Conservation (phyloP, 768 basidiomycete genomes). For the Trametes maxima region DNA sequence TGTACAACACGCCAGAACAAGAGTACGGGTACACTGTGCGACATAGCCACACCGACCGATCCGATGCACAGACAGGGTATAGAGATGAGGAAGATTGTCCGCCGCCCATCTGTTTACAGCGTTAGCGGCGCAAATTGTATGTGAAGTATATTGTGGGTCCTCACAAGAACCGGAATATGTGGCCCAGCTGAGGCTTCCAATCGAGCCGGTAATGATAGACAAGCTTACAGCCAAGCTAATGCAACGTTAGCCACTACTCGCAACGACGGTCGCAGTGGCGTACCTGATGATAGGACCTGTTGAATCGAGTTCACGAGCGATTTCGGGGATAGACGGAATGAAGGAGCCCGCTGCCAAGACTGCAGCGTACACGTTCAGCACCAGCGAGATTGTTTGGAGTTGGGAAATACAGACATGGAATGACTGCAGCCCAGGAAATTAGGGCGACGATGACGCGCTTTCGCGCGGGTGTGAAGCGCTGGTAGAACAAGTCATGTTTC, state of each 20-base stretch:
- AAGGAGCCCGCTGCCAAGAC: conserved; percentile 73
- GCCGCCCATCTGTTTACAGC: conserved; percentile 58
- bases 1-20: conserved; percentile 68
- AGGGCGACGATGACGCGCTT: conserved; percentile 61
- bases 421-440: conserved; percentile 60
- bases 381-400: not conserved
- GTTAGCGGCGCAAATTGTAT: not conserved
- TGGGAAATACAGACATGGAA: conserved; percentile 52
- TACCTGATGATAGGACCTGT: conserved; percentile 62
- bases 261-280: not conserved
- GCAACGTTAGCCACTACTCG: not conserved
- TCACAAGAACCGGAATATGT: conserved; percentile 53
- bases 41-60: conserved; percentile 59
- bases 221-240: conserved; percentile 54
- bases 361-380: conserved; percentile 30
- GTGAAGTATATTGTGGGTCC: not conserved
- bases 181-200: conserved; percentile 55
- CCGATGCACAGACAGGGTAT: conserved; percentile 61
- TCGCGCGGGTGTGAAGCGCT: conserved; percentile 53
- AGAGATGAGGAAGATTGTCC: conserved; percentile 57
- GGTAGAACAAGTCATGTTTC: conserved; percentile 47
- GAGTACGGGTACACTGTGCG: conserved; percentile 46
- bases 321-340: conserved; percentile 73
- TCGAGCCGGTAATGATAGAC: conserved; percentile 46
- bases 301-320: conserved; percentile 64